phyloP scores from a whole-genome alignment of 805 yeast genomes.

The Metschnikowia noctiluminum region DNA sequence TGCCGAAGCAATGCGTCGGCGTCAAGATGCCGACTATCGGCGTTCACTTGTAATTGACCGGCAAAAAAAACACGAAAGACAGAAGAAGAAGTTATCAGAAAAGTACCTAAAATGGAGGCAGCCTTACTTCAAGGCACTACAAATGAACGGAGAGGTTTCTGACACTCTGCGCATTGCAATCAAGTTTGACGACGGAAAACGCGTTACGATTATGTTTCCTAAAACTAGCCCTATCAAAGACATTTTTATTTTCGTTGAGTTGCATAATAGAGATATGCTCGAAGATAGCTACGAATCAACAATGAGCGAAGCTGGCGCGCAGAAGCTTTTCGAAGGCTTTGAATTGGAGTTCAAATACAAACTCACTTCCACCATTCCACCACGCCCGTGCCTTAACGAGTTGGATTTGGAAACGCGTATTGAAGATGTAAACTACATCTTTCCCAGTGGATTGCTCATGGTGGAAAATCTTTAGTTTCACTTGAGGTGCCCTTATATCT shows the following conservation, averaged over 20 bases:
- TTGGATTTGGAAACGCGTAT: conserved; percentile 36
- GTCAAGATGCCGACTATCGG: conserved; percentile 78
- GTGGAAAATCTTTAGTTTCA: conserved; percentile 41
- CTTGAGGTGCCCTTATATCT: too few species aligned
- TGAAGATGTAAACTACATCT: conserved; percentile 55
- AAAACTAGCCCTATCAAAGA: conserved; percentile 27
- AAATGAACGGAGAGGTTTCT: conserved; percentile 10
- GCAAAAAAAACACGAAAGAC: conserved; percentile 37
- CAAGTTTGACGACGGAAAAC: conserved; percentile 58
- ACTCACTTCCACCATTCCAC: conserved; percentile 38
- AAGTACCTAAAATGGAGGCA: conserved; percentile 34
- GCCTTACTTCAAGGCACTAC: conserved; percentile 27
- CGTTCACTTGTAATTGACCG: conserved; percentile 68
- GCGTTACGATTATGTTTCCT: conserved; percentile 42
- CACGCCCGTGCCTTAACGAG: conserved; percentile 30
- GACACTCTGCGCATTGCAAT: conserved; percentile 63
- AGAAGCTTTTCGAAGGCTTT: conserved; percentile 22
- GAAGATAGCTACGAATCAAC: conserved; percentile 19
- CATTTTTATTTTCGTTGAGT: conserved; percentile 34
- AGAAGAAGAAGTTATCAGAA: conserved; percentile 30
- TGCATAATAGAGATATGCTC: conserved; percentile 41
- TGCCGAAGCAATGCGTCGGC: conserved; percentile 55
- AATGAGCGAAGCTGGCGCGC: conserved; percentile 23
- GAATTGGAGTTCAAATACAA: conserved; percentile 28
- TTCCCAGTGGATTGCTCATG: conserved; percentile 51